These are phyloP conservation scores for Fusarium annulatum DNA, from an alignment of 2,329 filamentous ascomycete genomes.

Conservation along the genomic window DNA sequence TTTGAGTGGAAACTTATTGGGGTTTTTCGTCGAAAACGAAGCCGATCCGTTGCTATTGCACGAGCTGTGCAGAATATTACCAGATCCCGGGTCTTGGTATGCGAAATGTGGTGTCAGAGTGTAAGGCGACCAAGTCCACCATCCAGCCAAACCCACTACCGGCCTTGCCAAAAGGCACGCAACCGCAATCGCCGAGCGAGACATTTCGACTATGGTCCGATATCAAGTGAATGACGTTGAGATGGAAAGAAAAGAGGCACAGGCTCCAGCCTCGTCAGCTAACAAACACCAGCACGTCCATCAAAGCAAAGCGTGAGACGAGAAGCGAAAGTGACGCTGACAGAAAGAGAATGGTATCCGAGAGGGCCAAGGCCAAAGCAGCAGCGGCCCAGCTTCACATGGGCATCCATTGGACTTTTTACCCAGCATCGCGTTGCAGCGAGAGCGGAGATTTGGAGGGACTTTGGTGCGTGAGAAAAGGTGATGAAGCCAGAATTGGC, in stretches of 20 bases:
- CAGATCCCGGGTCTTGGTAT: slow-evolving; percentile 35
- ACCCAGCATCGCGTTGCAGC: neutral
- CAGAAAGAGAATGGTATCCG: neutral
- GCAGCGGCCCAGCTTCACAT: neutral
- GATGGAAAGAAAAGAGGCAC: neutral
- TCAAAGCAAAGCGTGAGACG: neutral
- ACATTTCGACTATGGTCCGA: neutral
- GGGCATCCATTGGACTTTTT: slow-evolving; percentile 2
- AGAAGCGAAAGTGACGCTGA: slow-evolving; percentile 3
- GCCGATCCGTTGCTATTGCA: slow-evolving; percentile 35
- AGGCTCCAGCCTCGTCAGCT: neutral
- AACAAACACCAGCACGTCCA: slow-evolving; percentile 1
- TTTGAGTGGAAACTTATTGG: slow-evolving; percentile 28
- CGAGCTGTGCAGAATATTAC: slow-evolving; percentile 32
- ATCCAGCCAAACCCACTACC: slow-evolving; percentile 25
- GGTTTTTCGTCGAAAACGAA: slow-evolving; percentile 21
- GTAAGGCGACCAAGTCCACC: slow-evolving; percentile 32
- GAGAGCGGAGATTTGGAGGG: neutral
- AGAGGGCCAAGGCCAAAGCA: neutral
- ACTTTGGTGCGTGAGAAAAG: slow-evolving; percentile 10
- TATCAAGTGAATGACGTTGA: neutral
- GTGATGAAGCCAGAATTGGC: slow-evolving; percentile 3
- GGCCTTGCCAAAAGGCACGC: slow-evolving; percentile 14
- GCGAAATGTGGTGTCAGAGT: slow-evolving; percentile 35
- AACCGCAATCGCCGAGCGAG: slow-evolving; percentile 1